These are phyloP conservation scores for Xylaria grammica DNA, from an alignment of 495 filamentous ascomycete species.

Conservation along the genomic window DNA sequence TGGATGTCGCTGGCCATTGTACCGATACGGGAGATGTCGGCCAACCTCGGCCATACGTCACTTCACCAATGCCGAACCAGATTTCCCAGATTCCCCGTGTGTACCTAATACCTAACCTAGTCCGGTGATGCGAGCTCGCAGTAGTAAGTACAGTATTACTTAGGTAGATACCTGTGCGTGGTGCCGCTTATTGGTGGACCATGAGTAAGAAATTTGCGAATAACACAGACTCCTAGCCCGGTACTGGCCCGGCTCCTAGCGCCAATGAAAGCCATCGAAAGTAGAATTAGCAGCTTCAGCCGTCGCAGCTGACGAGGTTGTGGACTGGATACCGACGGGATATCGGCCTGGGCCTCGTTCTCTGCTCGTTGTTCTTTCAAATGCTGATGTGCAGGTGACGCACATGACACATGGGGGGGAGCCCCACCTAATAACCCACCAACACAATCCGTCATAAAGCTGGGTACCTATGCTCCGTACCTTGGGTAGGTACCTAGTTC, in stretches of 20 bases:
- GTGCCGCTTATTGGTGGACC: conserved; percentile 11
- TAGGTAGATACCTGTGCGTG: background rate
- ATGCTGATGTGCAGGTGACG: conserved; percentile 15
- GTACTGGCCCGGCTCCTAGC: background rate
- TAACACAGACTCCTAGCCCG: background rate
- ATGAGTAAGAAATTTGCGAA: conserved; percentile 4
- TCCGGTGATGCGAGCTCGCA: conserved; percentile 5
- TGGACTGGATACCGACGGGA: background rate
- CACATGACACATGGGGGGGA: conserved; percentile 4
- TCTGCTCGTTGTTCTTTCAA: background rate
- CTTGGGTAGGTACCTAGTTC: too few relatives aligned
- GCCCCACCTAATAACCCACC: background rate
- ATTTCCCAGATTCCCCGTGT: background rate
- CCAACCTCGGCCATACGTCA: conserved; percentile 32
- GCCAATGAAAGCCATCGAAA: background rate
- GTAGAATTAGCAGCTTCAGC: background rate
- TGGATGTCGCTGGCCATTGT: conserved; percentile 12
- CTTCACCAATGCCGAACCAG: conserved; percentile 9
- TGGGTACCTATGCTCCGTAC: background rate
- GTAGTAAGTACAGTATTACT: too few relatives aligned
- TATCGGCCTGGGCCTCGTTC: background rate
- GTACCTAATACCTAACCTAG: background rate
- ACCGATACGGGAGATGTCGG: conserved; percentile 36
- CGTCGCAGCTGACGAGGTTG: background rate
- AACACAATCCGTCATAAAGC: background rate